Base-by-base conservation (phyloP, 1,284 basidiomycete genomes). In the Neotropicomus parvogracilis region DNA sequence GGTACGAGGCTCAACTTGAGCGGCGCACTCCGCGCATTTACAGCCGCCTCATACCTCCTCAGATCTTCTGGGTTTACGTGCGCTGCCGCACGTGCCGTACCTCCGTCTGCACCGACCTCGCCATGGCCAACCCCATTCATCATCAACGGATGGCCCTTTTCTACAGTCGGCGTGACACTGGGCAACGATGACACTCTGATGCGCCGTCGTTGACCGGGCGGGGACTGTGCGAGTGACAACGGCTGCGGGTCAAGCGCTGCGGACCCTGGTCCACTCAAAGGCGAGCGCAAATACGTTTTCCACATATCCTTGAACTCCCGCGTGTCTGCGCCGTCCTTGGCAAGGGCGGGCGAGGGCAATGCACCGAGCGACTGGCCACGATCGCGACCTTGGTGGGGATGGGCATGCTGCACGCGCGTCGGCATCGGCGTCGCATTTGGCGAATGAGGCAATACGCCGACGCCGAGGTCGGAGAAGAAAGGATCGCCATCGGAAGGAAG, bases 231-330 rank as follows among this genome's bases (percentile, higher is more conserved):
- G 0, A 38, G 42, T 10, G 53, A 38, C 3, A 47, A 6, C 3
- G 46, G 38, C 21, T 42, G 46, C 31, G 21, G 1, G 27, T 60
- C 59, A 11, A 48, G 37, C 31, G 45, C 50, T 9, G 53, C 53
- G 13, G 59, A 46, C 31, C 50, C 57, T 0, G 62, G 46, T 10
- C 68, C 70, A 34, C 74, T 75, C n/a, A 83, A 63, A 20, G 85
- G 85, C 16, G 83, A 88, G 38, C 79, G 75, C 70, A 88, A 77
- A 59, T 83, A 88, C 57, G 79, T 73, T 65, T 77, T 85, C 87
- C 86, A 89, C 57, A 87, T 81, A 46, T 88, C 83, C 43, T 75
- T 71, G 58, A 86, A 59, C 55, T 87, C 82, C 50, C 74, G 71
- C 53, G 72, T 70, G 40, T 83, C 82, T 27, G 65, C 78, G 0